A percentile compares a stretch with the other conserved stretches of the same genome.
phyloP scores from a whole-genome alignment of 23 red algal species.

The Chondrus crispus region DNA sequence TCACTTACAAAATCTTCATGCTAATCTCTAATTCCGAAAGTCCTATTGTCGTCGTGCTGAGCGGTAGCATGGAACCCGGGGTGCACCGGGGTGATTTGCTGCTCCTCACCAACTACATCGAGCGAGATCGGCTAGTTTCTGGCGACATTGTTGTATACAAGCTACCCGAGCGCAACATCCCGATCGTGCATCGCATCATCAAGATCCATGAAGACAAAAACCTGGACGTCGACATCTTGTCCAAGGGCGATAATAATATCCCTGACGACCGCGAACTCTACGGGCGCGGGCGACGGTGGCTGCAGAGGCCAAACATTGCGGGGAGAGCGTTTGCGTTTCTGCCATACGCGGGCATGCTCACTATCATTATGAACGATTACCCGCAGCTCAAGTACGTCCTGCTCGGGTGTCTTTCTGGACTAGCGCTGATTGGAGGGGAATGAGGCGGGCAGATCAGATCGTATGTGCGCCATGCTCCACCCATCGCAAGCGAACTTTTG shows the following conservation, averaged over 20 bases:
- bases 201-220: constrained; percentile 65
- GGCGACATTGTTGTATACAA: constrained; percentile 99
- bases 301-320: constrained; percentile 73
- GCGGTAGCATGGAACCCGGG: constrained; percentile 96
- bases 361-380: constrained; percentile 95
- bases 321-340: constrained; percentile 79
- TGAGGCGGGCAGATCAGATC: no score
- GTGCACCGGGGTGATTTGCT: constrained; percentile 94
- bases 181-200: constrained; percentile 97
- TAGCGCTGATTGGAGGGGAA: constrained; percentile 68
- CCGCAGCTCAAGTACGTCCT: constrained; percentile 76
- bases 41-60: constrained; percentile 69
- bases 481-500: no score
- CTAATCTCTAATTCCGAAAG: constrained; percentile 79
- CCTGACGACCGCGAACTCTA: constrained; percentile 92
- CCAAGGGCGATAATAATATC: constrained; percentile 97
- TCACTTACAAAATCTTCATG: constrained; percentile 83
- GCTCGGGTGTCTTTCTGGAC: constrained; percentile 41
- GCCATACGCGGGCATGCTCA: constrained; percentile 87
- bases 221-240: constrained; percentile 49
- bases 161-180: constrained; percentile 77
- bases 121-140: constrained; percentile 43
- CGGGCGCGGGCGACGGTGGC: constrained; percentile 66
- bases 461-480: no score
- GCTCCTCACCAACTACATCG: constrained; percentile 75